Conservation (phyloP, 257 asterid genomes). For the Galeopsis tetrahit region DNA sequence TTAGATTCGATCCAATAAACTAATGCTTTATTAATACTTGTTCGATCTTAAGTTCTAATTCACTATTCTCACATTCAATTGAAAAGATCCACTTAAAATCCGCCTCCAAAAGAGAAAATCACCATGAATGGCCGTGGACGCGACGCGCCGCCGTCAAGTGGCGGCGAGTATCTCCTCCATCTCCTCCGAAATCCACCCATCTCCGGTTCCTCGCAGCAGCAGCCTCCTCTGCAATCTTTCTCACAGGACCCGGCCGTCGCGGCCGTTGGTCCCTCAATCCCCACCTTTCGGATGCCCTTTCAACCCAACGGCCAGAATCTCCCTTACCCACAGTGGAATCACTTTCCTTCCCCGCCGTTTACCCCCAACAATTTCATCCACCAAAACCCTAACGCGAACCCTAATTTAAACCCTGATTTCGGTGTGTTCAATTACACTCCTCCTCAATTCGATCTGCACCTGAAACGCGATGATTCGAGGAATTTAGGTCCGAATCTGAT, state of each 20-base stretch:
- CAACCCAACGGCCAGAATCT: constrained; percentile 36
- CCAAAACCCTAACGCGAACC: constrained; percentile 63
- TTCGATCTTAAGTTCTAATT: too few species aligned
- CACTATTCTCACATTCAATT: too few species aligned
- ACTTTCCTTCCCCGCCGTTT: constrained; percentile 52
- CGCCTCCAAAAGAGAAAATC: too few species aligned
- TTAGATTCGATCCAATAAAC: too few species aligned
- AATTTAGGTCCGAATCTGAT: constrained; percentile 51
- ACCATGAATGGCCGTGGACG: constrained; percentile 63
- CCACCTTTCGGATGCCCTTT: constrained; percentile 36
- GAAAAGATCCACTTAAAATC: too few species aligned
- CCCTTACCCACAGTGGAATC: constrained; percentile 38
- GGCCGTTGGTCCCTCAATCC: constrained; percentile 62
- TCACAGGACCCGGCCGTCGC: constrained; percentile 89
- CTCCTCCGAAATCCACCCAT: constrained; percentile 58
- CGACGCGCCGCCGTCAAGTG: constrained; percentile 66
- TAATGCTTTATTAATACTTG: too few species aligned
- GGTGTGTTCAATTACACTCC: constrained; percentile 42
- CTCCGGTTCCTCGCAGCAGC: constrained; percentile 33
- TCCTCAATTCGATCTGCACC: constrained; percentile 44
- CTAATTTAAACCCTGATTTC: constrained; percentile 46
- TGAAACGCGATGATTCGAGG: constrained; percentile 34
- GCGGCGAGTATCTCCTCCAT: constrained; percentile 86
- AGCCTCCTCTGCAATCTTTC: constrained; percentile 41
- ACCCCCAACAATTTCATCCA: constrained; percentile 59